Evolutionary conservation across 192 early-diverging fungal genomes (phyloP).

Genomic region (Umbelopsis isabellina): DNA sequence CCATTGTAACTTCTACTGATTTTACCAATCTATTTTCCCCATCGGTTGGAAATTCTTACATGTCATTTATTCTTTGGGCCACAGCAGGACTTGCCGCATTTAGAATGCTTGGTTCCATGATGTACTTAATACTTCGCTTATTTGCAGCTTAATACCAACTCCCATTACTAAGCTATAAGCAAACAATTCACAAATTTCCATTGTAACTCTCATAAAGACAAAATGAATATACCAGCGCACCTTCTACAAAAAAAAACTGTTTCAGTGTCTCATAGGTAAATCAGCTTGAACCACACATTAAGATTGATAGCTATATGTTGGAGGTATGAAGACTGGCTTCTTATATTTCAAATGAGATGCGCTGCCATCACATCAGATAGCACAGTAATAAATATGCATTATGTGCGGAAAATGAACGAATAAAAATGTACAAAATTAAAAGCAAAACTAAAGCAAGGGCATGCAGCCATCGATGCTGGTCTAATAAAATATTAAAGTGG

Average conservation of each 20-base stretch:
- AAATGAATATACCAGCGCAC: neutral
- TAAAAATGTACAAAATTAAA: neutral
- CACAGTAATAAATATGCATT: no score
- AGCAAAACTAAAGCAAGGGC: neutral
- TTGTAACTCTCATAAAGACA: neutral
- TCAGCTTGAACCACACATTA: no score
- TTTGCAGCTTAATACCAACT: slow-evolving; percentile 36
- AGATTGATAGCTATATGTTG: no score
- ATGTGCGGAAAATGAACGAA: no score
- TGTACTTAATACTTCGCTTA: slow-evolving; percentile 64
- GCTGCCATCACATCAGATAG: no score
- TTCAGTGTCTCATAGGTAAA: no score
- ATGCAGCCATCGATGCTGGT: neutral
- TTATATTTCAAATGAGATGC: no score
- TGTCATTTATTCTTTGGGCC: slow-evolving; percentile 87
- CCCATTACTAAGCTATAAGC: neutral
- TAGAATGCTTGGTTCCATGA: slow-evolving; percentile 71
- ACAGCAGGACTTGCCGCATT: slow-evolving; percentile 73
- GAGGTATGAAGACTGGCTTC: no score
- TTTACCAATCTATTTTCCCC: slow-evolving; percentile 40
- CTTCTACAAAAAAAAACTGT: no score
- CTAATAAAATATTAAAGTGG: neutral
- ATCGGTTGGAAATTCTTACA: slow-evolving; percentile 54
- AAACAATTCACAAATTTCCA: neutral
- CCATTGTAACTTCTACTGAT: slow-evolving; percentile 65